A percentile compares a stretch with the other conserved stretches of the same genome.
These are phyloP conservation scores for Vanrija humicola DNA, from an alignment of 1,284 basidiomycete genomes.

Conservation along the genomic window DNA sequence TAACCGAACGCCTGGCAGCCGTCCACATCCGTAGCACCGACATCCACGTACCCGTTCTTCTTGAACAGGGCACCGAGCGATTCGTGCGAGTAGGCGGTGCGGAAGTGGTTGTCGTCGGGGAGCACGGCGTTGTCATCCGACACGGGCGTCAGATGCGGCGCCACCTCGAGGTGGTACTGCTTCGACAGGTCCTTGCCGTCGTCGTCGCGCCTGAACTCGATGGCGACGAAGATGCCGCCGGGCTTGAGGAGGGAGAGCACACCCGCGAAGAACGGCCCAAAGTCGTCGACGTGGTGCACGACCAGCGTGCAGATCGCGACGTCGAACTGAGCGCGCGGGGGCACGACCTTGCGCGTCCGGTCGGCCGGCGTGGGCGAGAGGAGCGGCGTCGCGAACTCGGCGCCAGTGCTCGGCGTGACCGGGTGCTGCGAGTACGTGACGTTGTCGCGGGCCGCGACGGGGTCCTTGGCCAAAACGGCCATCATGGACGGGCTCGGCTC, in stretches of 20 bases:
- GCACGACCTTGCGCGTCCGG: conserved; percentile 12
- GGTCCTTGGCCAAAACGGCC: conserved; percentile 8
- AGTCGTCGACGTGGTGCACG: conserved; percentile 33
- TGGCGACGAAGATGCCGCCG: conserved; percentile 9
- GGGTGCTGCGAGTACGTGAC: conserved; percentile 19
- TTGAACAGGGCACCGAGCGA: neutral
- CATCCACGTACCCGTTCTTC: neutral
- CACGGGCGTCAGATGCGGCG: neutral
- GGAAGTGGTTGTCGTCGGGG: neutral
- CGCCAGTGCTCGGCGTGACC: conserved; percentile 15
- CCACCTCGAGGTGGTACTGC: conserved; percentile 5
- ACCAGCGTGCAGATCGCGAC: conserved; percentile 34
- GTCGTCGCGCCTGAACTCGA: conserved; percentile 15
- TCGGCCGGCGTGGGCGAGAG: conserved; percentile 21
- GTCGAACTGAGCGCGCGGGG: conserved; percentile 25
- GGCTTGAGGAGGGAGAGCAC: conserved; percentile 11
- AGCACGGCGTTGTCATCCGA: conserved; percentile 4
- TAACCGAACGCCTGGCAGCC: neutral
- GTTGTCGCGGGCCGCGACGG: neutral
- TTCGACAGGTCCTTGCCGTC: conserved; percentile 8
- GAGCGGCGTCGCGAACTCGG: conserved; percentile 12
- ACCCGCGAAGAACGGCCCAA: conserved; percentile 6
- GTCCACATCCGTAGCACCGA: neutral
- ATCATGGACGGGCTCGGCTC: conserved; percentile 37
- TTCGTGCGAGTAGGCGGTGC: neutral